phyloP scores from a whole-genome alignment of 75 land plant species.

The Ceratopteris richardii region DNA sequence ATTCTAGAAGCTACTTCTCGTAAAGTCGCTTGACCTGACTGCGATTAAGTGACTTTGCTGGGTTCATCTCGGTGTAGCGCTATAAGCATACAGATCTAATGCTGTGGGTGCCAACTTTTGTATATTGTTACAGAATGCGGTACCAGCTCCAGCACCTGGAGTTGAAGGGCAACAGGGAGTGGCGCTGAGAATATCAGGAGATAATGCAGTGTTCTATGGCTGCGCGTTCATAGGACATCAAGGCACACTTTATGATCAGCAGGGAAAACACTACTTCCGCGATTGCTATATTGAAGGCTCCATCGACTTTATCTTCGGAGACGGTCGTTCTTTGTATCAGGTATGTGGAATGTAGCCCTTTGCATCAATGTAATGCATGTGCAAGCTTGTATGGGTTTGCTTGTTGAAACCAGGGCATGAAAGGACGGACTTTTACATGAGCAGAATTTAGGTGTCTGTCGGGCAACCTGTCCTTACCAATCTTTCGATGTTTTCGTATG shows the following conservation, averaged over 20 bases:
- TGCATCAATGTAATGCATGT: too few relatives aligned
- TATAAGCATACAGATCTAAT: too few relatives aligned
- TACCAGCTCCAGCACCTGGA: conserved; percentile 47
- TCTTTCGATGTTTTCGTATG: too few relatives aligned
- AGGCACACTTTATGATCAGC: conserved; percentile 69
- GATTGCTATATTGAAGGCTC: conserved; percentile 64
- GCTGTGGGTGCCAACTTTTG: too few relatives aligned
- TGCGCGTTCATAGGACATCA: conserved; percentile 55
- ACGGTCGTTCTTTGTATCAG: conserved; percentile 65
- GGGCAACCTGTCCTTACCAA: too few relatives aligned
- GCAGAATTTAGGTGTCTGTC: too few relatives aligned
- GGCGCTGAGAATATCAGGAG: conserved; percentile 58
- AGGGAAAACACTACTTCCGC: conserved; percentile 66
- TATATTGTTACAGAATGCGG: conserved; percentile 34
- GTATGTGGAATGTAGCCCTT: neutral
- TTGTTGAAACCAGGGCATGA: neutral
- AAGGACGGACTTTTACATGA: too few relatives aligned
- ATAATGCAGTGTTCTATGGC: conserved; percentile 54
- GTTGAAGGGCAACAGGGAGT: conserved; percentile 56
- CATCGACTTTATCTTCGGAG: conserved; percentile 78
- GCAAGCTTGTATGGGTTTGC: neutral
- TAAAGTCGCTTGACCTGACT: too few relatives aligned
- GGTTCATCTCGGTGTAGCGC: too few relatives aligned
- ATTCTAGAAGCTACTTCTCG: too few relatives aligned
- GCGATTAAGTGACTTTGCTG: too few relatives aligned